These are phyloP conservation scores for Leccinum ponderosum DNA, from an alignment of 1,284 basidiomycete species.

Conservation along the genomic window DNA sequence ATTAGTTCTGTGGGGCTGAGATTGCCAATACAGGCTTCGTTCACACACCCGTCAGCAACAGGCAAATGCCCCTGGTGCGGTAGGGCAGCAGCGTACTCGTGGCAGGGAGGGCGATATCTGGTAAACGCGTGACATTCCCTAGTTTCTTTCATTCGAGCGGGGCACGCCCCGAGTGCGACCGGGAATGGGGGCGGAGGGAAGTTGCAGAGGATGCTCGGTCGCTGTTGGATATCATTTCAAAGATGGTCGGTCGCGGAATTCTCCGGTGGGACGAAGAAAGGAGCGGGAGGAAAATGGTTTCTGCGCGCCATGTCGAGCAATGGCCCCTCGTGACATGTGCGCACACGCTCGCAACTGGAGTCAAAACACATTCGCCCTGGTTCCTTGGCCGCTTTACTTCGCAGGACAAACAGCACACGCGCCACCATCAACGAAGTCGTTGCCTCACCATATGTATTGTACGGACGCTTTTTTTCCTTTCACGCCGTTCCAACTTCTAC, in stretches of 20 bases:
- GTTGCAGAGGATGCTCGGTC: constrained; percentile 52
- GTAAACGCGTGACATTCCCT: constrained; percentile 52
- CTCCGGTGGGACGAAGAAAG: constrained; percentile 18
- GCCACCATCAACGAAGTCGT: constrained; percentile 31
- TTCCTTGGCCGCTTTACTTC: constrained; percentile 19
- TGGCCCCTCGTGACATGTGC: constrained; percentile 22
- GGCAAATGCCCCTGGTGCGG: constrained; percentile 52
- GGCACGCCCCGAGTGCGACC: constrained; percentile 59
- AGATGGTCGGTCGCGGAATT: constrained; percentile 37
- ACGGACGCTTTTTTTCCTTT: constrained; percentile 63
- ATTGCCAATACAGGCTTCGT: constrained; percentile 57
- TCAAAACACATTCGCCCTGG: constrained; percentile 8
- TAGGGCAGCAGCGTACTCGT: constrained; percentile 61
- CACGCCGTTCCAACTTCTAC: too few relatives aligned
- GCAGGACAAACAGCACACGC: constrained; percentile 23
- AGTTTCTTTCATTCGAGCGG: constrained; percentile 46
- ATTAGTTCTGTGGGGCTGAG: constrained; percentile 4
- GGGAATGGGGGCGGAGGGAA: constrained; percentile 64
- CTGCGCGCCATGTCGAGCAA: constrained; percentile 44
- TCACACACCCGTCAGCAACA: constrained; percentile 82
- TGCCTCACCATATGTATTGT: constrained; percentile 43
- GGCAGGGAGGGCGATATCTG: constrained; percentile 71
- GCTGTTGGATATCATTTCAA: constrained; percentile 41
- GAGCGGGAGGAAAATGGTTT: constrained; percentile 29
- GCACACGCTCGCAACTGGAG: constrained; percentile 21